Evolutionary conservation across 768 basidiomycete species (phyloP).

Genomic region (Calvatia gigantea): DNA sequence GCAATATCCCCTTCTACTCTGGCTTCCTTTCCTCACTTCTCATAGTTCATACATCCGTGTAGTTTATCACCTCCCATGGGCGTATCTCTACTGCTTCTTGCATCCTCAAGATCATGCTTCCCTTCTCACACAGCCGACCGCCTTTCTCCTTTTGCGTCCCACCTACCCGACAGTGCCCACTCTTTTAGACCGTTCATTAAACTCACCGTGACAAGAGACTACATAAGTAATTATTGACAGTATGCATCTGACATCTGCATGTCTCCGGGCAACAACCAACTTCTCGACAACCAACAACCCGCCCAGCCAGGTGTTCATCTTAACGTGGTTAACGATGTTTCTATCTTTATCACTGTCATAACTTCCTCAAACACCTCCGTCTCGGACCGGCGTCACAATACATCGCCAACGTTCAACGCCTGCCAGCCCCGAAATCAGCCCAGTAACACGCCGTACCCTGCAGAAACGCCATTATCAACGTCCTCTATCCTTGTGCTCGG

Average conservation of each 20-base stretch:
- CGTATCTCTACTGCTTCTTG: not conserved
- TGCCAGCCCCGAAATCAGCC: not conserved
- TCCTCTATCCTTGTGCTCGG: not conserved
- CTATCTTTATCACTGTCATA: conserved; percentile 2
- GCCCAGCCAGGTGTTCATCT: not conserved
- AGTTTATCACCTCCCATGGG: not conserved
- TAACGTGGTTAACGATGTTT: not conserved
- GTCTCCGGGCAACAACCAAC: not conserved
- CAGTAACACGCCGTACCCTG: not conserved
- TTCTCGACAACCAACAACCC: not conserved
- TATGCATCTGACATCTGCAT: not conserved
- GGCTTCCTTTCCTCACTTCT: not conserved
- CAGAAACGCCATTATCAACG: not conserved
- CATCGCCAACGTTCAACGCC: not conserved
- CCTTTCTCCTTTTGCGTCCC: not conserved
- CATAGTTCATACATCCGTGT: too few species aligned
- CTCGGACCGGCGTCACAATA: conserved; percentile 8
- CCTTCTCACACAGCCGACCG: not conserved
- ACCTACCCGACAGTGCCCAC: not conserved
- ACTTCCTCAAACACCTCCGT: conserved; percentile 6
- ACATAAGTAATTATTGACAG: too few species aligned
- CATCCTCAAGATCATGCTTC: not conserved
- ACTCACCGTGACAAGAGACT: not conserved
- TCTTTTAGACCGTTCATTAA: not conserved
- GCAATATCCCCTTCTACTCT: not conserved